phyloP scores from a whole-genome alignment of 768 basidiomycete species.

The Panaeolus cyanescens region DNA sequence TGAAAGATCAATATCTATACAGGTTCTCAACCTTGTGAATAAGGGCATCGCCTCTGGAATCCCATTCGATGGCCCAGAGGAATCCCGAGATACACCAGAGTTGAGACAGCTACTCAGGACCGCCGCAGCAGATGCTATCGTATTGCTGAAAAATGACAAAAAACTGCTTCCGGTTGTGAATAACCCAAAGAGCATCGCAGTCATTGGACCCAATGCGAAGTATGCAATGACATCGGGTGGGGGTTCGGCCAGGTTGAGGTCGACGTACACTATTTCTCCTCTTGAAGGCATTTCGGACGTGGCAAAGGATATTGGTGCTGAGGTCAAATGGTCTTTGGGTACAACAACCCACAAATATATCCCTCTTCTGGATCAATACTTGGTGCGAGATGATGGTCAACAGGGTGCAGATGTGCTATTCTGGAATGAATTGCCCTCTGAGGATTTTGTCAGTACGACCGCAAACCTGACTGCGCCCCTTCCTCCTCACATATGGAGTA shows the following conservation, averaged over 20 bases:
- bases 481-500: constrained; percentile 35
- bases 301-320: constrained; percentile 41
- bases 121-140: constrained; percentile 54
- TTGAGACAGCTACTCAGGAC: constrained; percentile 48
- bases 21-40: constrained; percentile 52
- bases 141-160: constrained; percentile 62
- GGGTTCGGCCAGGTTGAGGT: constrained; percentile 54
- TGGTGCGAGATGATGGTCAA: constrained; percentile 37
- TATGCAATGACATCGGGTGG: constrained; percentile 55
- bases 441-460: constrained; percentile 30
- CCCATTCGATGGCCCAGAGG: constrained; percentile 54
- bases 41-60: constrained; percentile 52
- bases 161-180: constrained; percentile 49
- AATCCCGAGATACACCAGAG: constrained; percentile 46
- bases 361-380: constrained; percentile 49
- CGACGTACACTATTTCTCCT: constrained; percentile 58
- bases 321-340: constrained; percentile 48
- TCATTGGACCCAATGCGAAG: constrained; percentile 67
- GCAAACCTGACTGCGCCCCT: constrained; percentile 26
- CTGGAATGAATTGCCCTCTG: constrained; percentile 46
- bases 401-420: constrained; percentile 42
- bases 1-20: background rate
- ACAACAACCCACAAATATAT: constrained; percentile 48
- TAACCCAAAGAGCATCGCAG: constrained; percentile 45
- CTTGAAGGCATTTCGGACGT: constrained; percentile 52